These are phyloP conservation scores for Aspergillus candidus DNA, from an alignment of 2,329 filamentous ascomycete genomes.

Conservation along the genomic window DNA sequence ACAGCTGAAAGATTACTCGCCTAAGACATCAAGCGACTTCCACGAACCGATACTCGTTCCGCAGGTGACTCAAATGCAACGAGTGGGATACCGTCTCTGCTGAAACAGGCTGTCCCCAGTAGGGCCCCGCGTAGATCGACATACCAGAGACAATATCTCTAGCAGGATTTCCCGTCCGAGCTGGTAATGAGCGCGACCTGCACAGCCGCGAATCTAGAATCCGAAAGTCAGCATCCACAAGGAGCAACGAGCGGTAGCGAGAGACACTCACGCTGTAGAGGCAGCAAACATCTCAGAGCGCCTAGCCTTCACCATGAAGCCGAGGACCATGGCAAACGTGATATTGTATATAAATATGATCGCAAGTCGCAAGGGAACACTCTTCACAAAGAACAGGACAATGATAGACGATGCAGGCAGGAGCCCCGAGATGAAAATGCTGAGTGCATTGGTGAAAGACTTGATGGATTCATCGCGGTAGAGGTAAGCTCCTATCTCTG, in stretches of 20 bases:
- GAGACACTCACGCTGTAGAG: slow-evolving; percentile 8
- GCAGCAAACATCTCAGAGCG: slow-evolving; percentile 10
- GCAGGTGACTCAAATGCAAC: no score
- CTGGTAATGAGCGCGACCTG: slow-evolving; percentile 11
- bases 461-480: slow-evolving; percentile 7
- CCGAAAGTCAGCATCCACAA: background rate
- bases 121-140: no score
- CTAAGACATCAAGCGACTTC: no score
- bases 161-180: background rate
- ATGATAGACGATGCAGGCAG: slow-evolving; percentile 8
- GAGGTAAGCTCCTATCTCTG: background rate
- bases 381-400: slow-evolving; percentile 5
- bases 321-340: slow-evolving; percentile 6
- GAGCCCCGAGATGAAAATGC: slow-evolving; percentile 1
- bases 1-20: no score
- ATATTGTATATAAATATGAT: slow-evolving; percentile 11
- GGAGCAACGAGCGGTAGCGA: background rate
- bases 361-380: background rate
- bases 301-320: slow-evolving; percentile 7
- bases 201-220: slow-evolving; percentile 9
- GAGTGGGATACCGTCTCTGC: no score
- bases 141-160: no score
- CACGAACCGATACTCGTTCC: no score
- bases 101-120: no score
- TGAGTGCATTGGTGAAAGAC: background rate